Percentiles rank a stretch among this genome's conserved stretches.
phyloP scores from a whole-genome alignment of 495 filamentous ascomycete genomes.

The Neurospora terricola region DNA sequence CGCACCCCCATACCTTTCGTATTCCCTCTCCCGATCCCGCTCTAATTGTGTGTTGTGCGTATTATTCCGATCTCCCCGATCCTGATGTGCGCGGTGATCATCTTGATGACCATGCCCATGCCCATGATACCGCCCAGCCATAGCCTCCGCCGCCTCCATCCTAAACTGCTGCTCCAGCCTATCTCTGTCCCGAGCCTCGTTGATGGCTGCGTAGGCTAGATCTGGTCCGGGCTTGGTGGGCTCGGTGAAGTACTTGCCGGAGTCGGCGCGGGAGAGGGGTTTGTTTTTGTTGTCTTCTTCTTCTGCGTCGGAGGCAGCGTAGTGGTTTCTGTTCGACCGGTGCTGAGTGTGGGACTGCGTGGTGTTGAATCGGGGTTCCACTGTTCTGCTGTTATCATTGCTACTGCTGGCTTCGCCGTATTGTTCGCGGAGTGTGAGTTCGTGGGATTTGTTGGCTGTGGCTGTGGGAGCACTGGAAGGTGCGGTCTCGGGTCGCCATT shows the following conservation, averaged over 20 bases:
- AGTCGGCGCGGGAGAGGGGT: neutral
- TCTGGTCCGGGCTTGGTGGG: neutral
- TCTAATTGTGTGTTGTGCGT: neutral
- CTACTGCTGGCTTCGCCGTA: neutral
- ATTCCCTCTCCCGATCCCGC: neutral
- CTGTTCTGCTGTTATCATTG: neutral
- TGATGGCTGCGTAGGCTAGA: neutral
- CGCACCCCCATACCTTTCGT: neutral
- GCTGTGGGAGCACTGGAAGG: neutral
- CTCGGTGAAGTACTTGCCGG: neutral
- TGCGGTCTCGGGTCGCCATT: neutral
- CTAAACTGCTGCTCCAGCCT: neutral
- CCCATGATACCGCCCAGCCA: neutral
- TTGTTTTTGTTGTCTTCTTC: neutral
- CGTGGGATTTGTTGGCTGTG: neutral
- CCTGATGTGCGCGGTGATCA: neutral
- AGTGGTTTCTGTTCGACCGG: neutral
- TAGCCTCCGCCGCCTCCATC: neutral
- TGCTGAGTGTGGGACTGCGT: neutral
- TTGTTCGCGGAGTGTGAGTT: neutral
- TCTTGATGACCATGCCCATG: neutral
- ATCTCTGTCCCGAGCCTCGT: neutral
- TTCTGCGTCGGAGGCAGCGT: neutral
- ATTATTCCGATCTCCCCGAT: neutral
- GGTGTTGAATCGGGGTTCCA: neutral